Evolutionary conservation across 2,329 filamentous ascomycete species (phyloP).

Genomic region (Cryphonectria carpinicola): DNA sequence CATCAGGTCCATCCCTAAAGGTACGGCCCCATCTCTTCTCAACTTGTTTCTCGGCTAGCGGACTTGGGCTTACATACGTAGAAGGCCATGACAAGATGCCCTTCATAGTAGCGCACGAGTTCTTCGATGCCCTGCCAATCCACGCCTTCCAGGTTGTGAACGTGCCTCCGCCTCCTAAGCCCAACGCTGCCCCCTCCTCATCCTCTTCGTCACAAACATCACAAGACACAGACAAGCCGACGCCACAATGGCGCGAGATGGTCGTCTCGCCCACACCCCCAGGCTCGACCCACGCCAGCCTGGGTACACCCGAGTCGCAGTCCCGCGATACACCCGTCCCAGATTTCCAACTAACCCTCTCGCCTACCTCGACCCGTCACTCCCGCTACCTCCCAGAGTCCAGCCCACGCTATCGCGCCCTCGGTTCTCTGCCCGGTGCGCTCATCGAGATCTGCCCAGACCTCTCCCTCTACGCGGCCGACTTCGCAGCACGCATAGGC

Average conservation of each 20-base stretch:
- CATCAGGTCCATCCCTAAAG: constrained; percentile 76
- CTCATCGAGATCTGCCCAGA: constrained; percentile 92
- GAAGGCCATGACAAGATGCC: constrained; percentile 74
- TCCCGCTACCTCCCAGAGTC: constrained; percentile 83
- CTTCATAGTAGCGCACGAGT: constrained; percentile 96
- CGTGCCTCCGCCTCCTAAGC: constrained; percentile 35
- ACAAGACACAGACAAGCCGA: constrained; percentile 41
- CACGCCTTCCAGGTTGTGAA: constrained; percentile 85
- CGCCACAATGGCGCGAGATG: constrained; percentile 78
- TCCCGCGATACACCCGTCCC: constrained; percentile 59
- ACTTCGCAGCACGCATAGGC: constrained; percentile 85
- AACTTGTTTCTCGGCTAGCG: background rate
- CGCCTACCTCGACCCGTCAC: constrained; percentile 76
- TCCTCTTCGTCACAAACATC: constrained; percentile 45
- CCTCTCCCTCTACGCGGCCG: constrained; percentile 74
- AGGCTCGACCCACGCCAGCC: constrained; percentile 54
- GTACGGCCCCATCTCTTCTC: constrained; percentile 45
- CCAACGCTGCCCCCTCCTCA: constrained; percentile 42
- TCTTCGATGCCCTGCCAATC: constrained; percentile 97
- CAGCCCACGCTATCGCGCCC: constrained; percentile 75
- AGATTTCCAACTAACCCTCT: constrained; percentile 86
- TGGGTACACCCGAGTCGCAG: constrained; percentile 57
- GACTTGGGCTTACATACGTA: constrained; percentile 2
- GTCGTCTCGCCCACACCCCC: constrained; percentile 72
- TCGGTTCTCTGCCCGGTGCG: constrained; percentile 69